Evolutionary conservation across 2,329 filamentous ascomycete genomes (phyloP).

Genomic region (Ascochyta clinopodiicola): DNA sequence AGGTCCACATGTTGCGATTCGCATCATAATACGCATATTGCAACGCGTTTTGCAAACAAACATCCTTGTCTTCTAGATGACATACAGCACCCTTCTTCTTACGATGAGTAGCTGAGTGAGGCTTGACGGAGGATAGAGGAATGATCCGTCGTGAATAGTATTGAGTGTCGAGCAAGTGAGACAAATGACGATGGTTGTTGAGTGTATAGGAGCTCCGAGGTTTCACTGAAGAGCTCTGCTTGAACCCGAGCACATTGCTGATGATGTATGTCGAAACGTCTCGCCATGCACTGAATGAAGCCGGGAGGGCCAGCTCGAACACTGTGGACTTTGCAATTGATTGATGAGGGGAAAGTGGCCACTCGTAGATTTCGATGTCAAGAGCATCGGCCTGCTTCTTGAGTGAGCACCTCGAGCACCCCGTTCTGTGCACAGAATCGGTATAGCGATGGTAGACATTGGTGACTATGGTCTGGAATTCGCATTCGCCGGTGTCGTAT

Average conservation of each 20-base stretch:
- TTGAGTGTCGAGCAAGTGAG: not conserved
- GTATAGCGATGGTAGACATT: constrained; percentile 14
- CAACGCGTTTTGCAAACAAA: constrained; percentile 58
- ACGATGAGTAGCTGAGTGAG: constrained; percentile 48
- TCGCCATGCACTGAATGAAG: constrained; percentile 56
- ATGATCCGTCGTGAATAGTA: constrained; percentile 31
- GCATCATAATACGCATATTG: constrained; percentile 45
- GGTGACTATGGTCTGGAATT: constrained; percentile 5
- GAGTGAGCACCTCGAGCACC: constrained; percentile 43
- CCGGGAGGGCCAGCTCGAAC: constrained; percentile 60
- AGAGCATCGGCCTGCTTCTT: constrained; percentile 47
- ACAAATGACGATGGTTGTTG: constrained; percentile 17
- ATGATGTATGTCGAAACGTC: constrained; percentile 56
- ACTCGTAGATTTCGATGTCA: constrained; percentile 60
- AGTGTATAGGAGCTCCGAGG: constrained; percentile 21
- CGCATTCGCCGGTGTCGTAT: constrained; percentile 19
- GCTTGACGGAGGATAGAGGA: constrained; percentile 49
- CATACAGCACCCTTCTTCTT: constrained; percentile 28
- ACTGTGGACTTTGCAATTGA: constrained; percentile 53
- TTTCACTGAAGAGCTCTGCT: not conserved
- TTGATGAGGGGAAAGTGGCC: constrained; percentile 56
- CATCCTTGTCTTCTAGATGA: constrained; percentile 35
- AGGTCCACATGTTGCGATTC: constrained; percentile 22
- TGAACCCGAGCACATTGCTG: constrained; percentile 46
- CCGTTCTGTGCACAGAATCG: constrained; percentile 6